Base-by-base conservation (phyloP, 208 protist species). In the Trypanosoma platydactyli region DNA sequence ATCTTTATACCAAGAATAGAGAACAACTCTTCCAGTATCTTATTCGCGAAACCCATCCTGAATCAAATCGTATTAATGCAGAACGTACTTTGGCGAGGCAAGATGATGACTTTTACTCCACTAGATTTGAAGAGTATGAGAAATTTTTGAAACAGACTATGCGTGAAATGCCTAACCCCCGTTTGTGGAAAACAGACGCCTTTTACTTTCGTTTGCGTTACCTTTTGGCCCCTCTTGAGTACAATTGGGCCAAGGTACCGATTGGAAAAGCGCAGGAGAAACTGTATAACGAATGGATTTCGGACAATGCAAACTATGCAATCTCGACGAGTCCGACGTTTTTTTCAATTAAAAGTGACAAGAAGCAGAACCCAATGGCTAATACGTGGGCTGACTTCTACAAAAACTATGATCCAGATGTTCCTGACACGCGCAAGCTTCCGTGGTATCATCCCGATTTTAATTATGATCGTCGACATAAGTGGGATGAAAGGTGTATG, bases 401-500 rank as follows among this genome's bases (percentile, higher is more conserved):
- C 71, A 76, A 60, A 12, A 78, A 80, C 38, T 95, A 89, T 68
- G 89, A 95, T 76, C 89, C 89, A 6, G 89, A 95, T 65, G 71
- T 91, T 7, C 86, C 89, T 15, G 82, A 86, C 42, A 95, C 89
- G 41, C 81, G 89, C 16, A 79, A 80, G 56, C 79, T 95, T 41
- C 89, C 89, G 40, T 95, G 89, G 89, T 95, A 93, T 71, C 84
- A 95, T 73, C 75, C 73, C 51, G 86, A 92, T 33, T 95, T 95
- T 56, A 75, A 95, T 77, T 95, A 95, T 73, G 89, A 95, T 65
- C 83, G 86, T 29, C 86, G 89, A 57, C 80, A 95, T 66, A 93
- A 92, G 70, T 95, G 89, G 87, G 89, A 95, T 67, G 89, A 95
- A 77, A 79, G 89, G 18, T 95, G 89, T 70, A 95, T 95, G 89